Evolutionary conservation across 2,329 filamentous ascomycete species (phyloP), one percentile per base, ranked within the genome.

Genomic region (Ramularia endophylla): DNA sequence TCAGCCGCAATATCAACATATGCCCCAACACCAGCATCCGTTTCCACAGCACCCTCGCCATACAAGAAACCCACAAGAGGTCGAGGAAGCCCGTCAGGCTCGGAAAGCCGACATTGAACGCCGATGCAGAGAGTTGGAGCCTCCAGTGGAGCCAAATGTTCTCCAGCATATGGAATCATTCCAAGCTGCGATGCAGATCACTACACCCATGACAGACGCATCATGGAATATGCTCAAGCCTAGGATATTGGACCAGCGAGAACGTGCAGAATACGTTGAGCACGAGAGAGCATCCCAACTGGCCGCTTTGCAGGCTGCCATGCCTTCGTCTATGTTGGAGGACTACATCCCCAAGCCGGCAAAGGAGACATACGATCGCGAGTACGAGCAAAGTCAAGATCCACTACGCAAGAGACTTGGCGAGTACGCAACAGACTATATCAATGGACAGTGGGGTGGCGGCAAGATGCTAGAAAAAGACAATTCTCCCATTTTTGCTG

Each of bases 111-210:
- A 87, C 52, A 88, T 90, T 55, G 83, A 88, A 60, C 74, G 74
- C 38, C 77, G 83, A 19, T 85, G 82, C 56, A 37, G 50, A 32
- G 65, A 75, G 60, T 71, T 90, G 36, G 64, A 80, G 22, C 84
- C 84, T 18, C 81, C 85, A 1, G 67, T 90, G 42, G 65, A 69
- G 36, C 65, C 79, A 28, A 72, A 71, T 50, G 70, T 85, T 30
- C 68, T 89, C 43, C 73, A 74, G 41, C 80, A 83, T 55, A 85
- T 87, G 63, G 75, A 83, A 34, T 80, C 83, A 1, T 90, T 87
- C 60, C 78, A 83, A 56, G 83, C 82, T 27, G 81, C 85, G 20
- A 74, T 85, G 33, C 78, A 85, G 48, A 83, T 87, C 27, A 75
- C 77, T 8, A 72, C 76, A 17, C 80, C 81, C 15, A 67, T 90